Evolutionary conservation across 306 rosid genomes (phyloP).

Genomic region (Mimosa bimucronata): DNA sequence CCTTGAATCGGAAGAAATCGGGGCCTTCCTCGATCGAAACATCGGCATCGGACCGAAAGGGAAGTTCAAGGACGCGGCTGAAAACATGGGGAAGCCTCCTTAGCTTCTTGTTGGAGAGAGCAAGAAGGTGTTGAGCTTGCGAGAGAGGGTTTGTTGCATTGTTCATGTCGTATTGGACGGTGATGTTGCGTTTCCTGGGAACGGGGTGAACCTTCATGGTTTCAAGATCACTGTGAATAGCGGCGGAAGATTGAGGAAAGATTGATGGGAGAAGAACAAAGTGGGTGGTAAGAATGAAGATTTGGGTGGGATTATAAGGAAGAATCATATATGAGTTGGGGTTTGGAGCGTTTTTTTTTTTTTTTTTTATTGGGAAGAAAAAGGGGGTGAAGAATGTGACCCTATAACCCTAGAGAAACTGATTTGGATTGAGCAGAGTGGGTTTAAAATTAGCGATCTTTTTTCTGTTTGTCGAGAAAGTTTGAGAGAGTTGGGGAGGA

Average conservation of each 20-base stretch:
- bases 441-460: neutral
- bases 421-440: slow-evolving; percentile 3
- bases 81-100: slow-evolving; percentile 93
- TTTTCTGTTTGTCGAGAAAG: neutral
- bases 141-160: slow-evolving; percentile 45
- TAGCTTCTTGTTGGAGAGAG: slow-evolving; percentile 69
- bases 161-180: slow-evolving; percentile 66
- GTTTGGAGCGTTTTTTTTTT: neutral
- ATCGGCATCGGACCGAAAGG: slow-evolving; percentile 92
- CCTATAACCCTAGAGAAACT: slow-evolving; percentile 31
- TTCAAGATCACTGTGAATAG: neutral
- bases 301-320: slow-evolving; percentile 41
- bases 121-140: slow-evolving; percentile 57
- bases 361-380: neutral
- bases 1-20: slow-evolving; percentile 87
- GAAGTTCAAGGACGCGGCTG: slow-evolving; percentile 89
- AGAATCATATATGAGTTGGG: slow-evolving; percentile 57
- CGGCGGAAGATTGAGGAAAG: slow-evolving; percentile 33
- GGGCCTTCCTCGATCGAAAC: slow-evolving; percentile 72
- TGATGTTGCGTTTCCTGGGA: slow-evolving; percentile 87
- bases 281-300: slow-evolving; percentile 46
- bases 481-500: neutral
- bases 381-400: slow-evolving; percentile 13
- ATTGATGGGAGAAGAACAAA: slow-evolving; percentile 28
- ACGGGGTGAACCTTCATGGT: slow-evolving; percentile 93